Base-by-base conservation (phyloP, 768 basidiomycete species). In the Termitomyces sp. region DNA sequence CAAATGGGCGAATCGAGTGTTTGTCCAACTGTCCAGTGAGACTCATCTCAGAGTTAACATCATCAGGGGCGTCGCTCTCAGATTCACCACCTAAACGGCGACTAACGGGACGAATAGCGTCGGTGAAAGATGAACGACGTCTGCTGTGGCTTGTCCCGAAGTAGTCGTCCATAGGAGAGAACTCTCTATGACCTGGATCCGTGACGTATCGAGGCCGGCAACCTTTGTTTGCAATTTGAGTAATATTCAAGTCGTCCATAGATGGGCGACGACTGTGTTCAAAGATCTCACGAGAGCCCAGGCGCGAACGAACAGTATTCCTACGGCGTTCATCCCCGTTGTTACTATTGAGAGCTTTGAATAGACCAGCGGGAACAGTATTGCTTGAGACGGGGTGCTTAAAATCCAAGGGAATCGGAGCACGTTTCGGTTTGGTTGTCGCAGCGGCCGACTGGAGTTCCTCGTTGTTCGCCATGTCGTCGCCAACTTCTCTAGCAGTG, bases 361-460 rank as follows among this genome's bases (percentile, higher is more conserved):
- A 94, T 57, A 93, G 67, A 2, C 90, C 90, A 36, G 92, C 92
- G 20, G 92, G 92, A 9, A 93, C 87, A 6, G 89, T 93, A 65
- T 90, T 91, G 36, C 76, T 84, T 9, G 78, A 78, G 13, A 73
- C 66, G 31, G 74, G 73, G 49, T 79, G 78, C 58, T 77, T 81
- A 76, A 92, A 94, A 69, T 93, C 90, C 51, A 84, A 68, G 15
- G 89, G 90, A 58, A 91, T 86, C 11, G 89, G 91, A 6, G 89
- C 83, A 46, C 88, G 87, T 68, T 84, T 88, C 37, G 77, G 68
- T 61, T 73, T 76, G 12, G 41, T 36, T 18, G 54, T 36, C 46
- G 66, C 62, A 20, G 69, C 57, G 7, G 70, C 69, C 18, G 74
- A 46, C 30, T 68, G 67, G 49, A 73, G 64, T 52, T 67, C 68